Base-by-base conservation (phyloP, 1,284 basidiomycete genomes). In the Ceratobasidium papillatum region DNA sequence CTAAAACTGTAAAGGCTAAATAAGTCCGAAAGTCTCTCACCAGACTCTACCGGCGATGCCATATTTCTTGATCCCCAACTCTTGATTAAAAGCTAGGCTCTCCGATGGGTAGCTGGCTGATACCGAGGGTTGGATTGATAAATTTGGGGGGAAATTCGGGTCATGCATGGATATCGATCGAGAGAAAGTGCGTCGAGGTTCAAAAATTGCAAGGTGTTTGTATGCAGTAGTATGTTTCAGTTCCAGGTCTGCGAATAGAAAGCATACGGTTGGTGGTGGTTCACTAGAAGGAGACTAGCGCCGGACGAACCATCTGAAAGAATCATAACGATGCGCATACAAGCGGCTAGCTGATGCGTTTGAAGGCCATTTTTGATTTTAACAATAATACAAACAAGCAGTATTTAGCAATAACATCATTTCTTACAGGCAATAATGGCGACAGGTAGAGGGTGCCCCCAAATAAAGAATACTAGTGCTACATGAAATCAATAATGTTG, bases 41-140 rank as follows among this genome's bases (percentile, higher is more conserved):
- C 74, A 75, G 5, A 75, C 47, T 51, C 65, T 59, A 3, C 74
- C 74, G n/a, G 74, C 74, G 32, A 75, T 75, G 5, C 74, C 74
- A 49, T 75, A 75, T 12, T 34, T 68, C 54, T 75, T 63, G 32
- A 75, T 75, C 22, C 45, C 58, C 17, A 27, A 43, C 32, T 72
- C 49, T 51, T 72, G 69, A 27, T 62, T 45, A 59, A 72, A 72
- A 19, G 17, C 17, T 45, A 59, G 30, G 12, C 27, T 25, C 9
- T 58, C 22, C n/a, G 34, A 43, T 27, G 43, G 34, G 19, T 34
- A 25, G 14, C 17, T 30, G 27, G 38, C 17, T 11, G 68, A 47
- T 34, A 41, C 25, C 14, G 69, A 72, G 34, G 69, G 69, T 17
- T 32, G 45, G 45, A 72, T 72, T 38, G 69, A 27, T 11, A 72